Evolutionary conservation across 768 basidiomycete genomes (phyloP).

Genomic region (Kwoniella botswanensis): DNA sequence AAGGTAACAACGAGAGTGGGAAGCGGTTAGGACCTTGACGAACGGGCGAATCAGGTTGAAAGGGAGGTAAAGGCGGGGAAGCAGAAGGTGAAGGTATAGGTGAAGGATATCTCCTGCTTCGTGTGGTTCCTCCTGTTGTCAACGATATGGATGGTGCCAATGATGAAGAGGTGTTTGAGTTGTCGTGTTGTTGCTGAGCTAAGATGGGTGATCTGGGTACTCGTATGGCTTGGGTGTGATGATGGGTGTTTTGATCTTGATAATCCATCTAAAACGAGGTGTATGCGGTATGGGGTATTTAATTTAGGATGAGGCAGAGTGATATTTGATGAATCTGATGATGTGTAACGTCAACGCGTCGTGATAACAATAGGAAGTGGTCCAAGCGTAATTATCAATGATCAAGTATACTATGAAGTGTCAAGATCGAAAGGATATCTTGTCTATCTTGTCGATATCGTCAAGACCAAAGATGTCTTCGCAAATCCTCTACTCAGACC

Average conservation of each 20-base stretch:
- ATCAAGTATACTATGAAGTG: background rate
- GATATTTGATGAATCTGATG: background rate
- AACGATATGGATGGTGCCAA: constrained; percentile 4
- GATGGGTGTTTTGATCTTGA: constrained; percentile 2
- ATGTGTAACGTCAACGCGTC: background rate
- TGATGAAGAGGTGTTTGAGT: background rate
- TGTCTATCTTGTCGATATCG: background rate
- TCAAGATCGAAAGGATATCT: background rate
- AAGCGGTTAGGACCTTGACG: background rate
- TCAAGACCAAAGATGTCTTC: too few relatives aligned
- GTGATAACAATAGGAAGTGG: background rate
- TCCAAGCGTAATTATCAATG: background rate
- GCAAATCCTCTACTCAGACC: too few relatives aligned
- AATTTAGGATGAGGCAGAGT: background rate
- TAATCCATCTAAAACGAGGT: constrained; percentile 3
- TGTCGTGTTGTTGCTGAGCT: background rate
- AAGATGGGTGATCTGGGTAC: background rate
- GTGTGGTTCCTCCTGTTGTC: background rate
- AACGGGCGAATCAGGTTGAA: background rate
- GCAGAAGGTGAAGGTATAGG: constrained; percentile 1
- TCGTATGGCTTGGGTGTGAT: background rate
- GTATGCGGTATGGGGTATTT: background rate
- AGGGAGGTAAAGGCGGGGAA: background rate
- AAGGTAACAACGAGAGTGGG: background rate
- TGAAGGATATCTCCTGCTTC: constrained; percentile 3